phyloP scores from a whole-genome alignment of 2,329 filamentous ascomycete species.

The Arthroderma uncinatum region DNA sequence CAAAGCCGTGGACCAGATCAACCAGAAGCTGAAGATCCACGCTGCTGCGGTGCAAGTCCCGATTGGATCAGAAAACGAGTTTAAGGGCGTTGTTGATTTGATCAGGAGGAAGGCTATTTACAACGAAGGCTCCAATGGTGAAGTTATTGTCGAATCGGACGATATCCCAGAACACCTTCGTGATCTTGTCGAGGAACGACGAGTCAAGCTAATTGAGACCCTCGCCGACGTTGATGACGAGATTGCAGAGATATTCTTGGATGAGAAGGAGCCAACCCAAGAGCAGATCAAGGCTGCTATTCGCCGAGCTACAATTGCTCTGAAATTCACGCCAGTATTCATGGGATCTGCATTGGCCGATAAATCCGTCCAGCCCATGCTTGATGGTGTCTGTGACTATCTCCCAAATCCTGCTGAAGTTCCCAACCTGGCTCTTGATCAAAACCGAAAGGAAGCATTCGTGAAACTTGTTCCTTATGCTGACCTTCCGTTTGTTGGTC shows the following conservation, averaged over 20 bases:
- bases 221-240: slow-evolving; percentile 96
- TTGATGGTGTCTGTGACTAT: slow-evolving; percentile 93
- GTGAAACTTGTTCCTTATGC: slow-evolving; percentile 70
- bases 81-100: slow-evolving; percentile 84
- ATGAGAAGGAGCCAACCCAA: slow-evolving; percentile 67
- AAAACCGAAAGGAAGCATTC: slow-evolving; percentile 61
- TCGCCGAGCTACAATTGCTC: slow-evolving; percentile 72
- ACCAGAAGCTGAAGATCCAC: slow-evolving; percentile 83
- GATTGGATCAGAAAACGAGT: slow-evolving; percentile 83
- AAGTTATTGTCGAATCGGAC: slow-evolving; percentile 62
- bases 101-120: slow-evolving; percentile 89
- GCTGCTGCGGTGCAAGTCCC: slow-evolving; percentile 91
- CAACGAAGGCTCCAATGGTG: slow-evolving; percentile 74
- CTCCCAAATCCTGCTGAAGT: slow-evolving; percentile 86
- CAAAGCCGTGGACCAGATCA: slow-evolving; percentile 96
- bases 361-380: slow-evolving; percentile 90
- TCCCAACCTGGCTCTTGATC: slow-evolving; percentile 79
- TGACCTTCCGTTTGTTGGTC: slow-evolving; percentile 80
- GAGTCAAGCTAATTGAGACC: slow-evolving; percentile 79
- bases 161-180: slow-evolving; percentile 72
- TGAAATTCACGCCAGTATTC: slow-evolving; percentile 88
- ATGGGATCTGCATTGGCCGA: slow-evolving; percentile 95
- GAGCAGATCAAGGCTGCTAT: slow-evolving; percentile 87
- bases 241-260: slow-evolving; percentile 88
- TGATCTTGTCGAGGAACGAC: slow-evolving; percentile 67